A percentile compares a stretch with the other conserved stretches of the same genome.
Conservation (phyloP, 176 grass and related monocot species). For the Aegilops bicornis region DNA sequence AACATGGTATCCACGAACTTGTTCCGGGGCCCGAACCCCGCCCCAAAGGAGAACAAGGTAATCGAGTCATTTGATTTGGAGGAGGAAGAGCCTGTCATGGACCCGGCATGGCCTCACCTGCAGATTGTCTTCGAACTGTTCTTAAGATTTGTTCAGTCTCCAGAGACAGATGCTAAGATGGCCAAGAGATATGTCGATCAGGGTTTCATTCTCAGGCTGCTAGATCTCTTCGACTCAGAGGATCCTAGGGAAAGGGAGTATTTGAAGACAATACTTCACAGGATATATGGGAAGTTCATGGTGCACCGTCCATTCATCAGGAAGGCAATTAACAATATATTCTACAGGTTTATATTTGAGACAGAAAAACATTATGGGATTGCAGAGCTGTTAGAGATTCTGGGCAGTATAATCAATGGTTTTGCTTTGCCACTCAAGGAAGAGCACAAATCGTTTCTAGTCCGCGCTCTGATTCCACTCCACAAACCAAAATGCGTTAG, state of each 20-base stretch:
- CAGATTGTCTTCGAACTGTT: slow-evolving; percentile 75
- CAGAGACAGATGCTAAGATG: slow-evolving; percentile 67
- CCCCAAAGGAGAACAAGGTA: slow-evolving; percentile 54
- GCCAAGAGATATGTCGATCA: slow-evolving; percentile 75
- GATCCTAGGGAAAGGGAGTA: slow-evolving; percentile 82
- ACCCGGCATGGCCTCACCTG: slow-evolving; percentile 62
- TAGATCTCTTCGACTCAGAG: slow-evolving; percentile 73
- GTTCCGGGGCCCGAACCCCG: slow-evolving; percentile 42
- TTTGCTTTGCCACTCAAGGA: slow-evolving; percentile 77
- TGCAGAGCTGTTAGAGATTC: slow-evolving; percentile 67
- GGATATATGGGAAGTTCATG: slow-evolving; percentile 83
- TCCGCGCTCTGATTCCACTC: slow-evolving; percentile 63
- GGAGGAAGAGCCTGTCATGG: slow-evolving; percentile 79
- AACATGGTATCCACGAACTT: slow-evolving; percentile 57
- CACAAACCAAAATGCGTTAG: slow-evolving; percentile 75
- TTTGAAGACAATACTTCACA: slow-evolving; percentile 79
- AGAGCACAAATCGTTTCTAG: slow-evolving; percentile 77
- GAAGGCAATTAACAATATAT: slow-evolving; percentile 73
- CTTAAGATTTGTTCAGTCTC: slow-evolving; percentile 71
- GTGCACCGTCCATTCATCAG: slow-evolving; percentile 76
- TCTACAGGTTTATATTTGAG: slow-evolving; percentile 79
- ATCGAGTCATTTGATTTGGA: slow-evolving; percentile 60
- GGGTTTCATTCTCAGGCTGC: slow-evolving; percentile 55
- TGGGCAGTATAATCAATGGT: slow-evolving; percentile 81
- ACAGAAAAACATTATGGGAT: slow-evolving; percentile 74